Conservation (phyloP, 2,329 filamentous ascomycete genomes). For the Phialophora verrucosa region DNA sequence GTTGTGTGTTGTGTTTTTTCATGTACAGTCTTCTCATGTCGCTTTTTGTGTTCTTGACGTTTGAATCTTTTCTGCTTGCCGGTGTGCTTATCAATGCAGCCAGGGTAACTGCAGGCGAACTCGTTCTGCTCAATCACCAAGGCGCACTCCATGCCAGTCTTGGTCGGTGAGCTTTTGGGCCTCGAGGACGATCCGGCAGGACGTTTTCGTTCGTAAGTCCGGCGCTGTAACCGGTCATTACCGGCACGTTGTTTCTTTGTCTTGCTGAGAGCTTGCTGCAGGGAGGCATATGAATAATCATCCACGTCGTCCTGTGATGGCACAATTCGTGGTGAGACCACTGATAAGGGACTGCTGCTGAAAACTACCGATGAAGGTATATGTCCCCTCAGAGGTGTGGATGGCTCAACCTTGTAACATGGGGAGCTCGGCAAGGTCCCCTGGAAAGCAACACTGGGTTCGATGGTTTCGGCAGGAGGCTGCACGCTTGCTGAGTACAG, state of each 20-base stretch:
- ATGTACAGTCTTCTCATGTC: slow-evolving; percentile 56
- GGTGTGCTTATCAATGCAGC: slow-evolving; percentile 44
- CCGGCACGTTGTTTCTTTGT: slow-evolving; percentile 20
- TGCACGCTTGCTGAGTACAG: slow-evolving; percentile 20
- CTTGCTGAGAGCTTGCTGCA: slow-evolving; percentile 22
- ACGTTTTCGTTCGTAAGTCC: slow-evolving; percentile 32
- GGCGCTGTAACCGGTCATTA: slow-evolving; percentile 28
- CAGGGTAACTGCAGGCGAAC: slow-evolving; percentile 51
- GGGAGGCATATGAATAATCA: slow-evolving; percentile 25
- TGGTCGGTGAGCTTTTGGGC: slow-evolving; percentile 23
- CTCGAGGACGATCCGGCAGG: slow-evolving; percentile 25
- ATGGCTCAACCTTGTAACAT: slow-evolving; percentile 34
- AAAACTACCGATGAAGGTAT: slow-evolving; percentile 29
- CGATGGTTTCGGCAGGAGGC: slow-evolving; percentile 36
- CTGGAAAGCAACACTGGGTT: slow-evolving; percentile 39
- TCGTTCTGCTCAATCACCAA: slow-evolving; percentile 37
- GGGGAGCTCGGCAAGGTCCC: slow-evolving; percentile 32
- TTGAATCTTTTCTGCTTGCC: slow-evolving; percentile 55
- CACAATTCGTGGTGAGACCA: slow-evolving; percentile 30
- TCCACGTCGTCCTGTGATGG: slow-evolving; percentile 37
- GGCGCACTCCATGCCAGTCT: slow-evolving; percentile 36
- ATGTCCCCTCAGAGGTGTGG: slow-evolving; percentile 31
- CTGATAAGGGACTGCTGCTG: slow-evolving; percentile 36
- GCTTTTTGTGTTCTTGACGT: slow-evolving; percentile 57
- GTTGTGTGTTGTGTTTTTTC: slow-evolving; percentile 43